A percentile compares a stretch with the other conserved stretches of the same genome.
phyloP scores from a whole-genome alignment of 345 rosid genomes.

The Populus davidiana region DNA sequence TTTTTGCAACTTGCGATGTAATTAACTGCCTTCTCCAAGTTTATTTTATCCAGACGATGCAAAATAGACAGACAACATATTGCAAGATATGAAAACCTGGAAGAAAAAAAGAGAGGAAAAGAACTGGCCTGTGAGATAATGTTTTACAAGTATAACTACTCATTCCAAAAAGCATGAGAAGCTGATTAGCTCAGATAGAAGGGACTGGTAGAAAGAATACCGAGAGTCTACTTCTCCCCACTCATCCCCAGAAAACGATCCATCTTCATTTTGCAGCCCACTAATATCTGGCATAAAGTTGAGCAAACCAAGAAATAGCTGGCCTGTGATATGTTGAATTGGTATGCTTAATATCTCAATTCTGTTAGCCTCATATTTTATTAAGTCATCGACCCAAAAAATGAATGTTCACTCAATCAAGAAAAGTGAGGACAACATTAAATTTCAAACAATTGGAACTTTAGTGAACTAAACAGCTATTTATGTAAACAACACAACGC shows the following conservation, averaged over 20 bases:
- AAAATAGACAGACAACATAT: constrained; percentile 78
- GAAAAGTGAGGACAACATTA: not conserved
- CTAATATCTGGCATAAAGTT: constrained; percentile 54
- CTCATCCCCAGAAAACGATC: constrained; percentile 88
- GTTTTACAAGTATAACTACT: not conserved
- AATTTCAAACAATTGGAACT: not conserved
- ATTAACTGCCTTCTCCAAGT: constrained; percentile 69
- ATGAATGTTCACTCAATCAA: no score
- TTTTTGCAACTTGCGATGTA: constrained; percentile 86
- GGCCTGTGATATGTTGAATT: not conserved
- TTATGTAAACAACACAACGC: not conserved
- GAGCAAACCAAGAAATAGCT: constrained; percentile 22
- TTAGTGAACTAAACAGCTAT: not conserved
- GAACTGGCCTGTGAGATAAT: not conserved
- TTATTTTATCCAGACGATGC: constrained; percentile 55
- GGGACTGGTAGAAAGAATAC: constrained; percentile 28
- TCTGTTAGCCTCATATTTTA: not conserved
- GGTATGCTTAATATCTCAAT: not conserved
- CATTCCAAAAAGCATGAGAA: not conserved
- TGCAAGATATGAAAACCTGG: constrained; percentile 83
- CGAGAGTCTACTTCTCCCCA: constrained; percentile 97
- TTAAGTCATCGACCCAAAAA: not conserved
- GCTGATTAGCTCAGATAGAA: not conserved
- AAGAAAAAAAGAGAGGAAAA: not conserved
- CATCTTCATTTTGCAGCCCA: constrained; percentile 85